These are phyloP conservation scores for Dimocarpus longan DNA, from an alignment of 345 rosid species.

Conservation along the genomic window DNA sequence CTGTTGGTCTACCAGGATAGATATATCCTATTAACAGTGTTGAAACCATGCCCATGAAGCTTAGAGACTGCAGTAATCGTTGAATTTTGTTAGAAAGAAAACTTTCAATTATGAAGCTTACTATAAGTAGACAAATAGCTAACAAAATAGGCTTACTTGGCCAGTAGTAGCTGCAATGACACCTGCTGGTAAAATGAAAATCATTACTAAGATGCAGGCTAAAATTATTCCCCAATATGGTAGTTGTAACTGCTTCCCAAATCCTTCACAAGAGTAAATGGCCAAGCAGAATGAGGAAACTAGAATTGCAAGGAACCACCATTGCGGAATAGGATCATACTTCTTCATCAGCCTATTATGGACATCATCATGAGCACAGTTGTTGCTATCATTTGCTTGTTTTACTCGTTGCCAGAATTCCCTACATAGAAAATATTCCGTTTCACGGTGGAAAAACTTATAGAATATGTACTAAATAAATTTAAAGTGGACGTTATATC, in stretches of 20 bases:
- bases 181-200: constrained; percentile 41
- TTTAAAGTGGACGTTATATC: no score
- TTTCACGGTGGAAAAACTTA: not conserved
- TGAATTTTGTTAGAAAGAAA: no score
- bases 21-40: not conserved
- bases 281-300: no score
- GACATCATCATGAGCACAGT: not conserved
- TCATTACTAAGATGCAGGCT: constrained; percentile 27
- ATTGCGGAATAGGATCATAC: no score
- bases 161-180: constrained; percentile 45
- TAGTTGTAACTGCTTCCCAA: constrained; percentile 17
- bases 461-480: no score
- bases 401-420: constrained; percentile 20
- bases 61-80: not conserved
- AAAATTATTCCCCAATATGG: constrained; percentile 47
- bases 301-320: no score
- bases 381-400: not conserved
- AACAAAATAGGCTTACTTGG: constrained; percentile 18
- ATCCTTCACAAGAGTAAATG: no score
- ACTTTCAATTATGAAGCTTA: no score
- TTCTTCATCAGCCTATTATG: not conserved
- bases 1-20: constrained; percentile 14
- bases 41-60: not conserved
- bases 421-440: not conserved
- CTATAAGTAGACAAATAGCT: not conserved